Conservation (phyloP, 202 grass and related monocot species). For the Saccharum hybrid region DNA sequence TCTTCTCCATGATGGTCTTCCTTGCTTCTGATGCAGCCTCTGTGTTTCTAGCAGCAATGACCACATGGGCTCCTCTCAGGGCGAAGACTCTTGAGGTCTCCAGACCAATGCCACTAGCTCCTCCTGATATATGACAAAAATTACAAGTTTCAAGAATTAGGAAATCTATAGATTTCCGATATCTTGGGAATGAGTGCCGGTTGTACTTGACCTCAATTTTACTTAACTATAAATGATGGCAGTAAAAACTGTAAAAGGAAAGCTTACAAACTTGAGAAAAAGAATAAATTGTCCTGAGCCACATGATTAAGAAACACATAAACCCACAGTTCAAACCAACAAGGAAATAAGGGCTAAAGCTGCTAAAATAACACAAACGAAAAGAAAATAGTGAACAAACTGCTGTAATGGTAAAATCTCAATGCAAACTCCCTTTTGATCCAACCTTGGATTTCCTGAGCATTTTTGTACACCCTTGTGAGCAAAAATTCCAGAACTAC, state of each 20-base stretch:
- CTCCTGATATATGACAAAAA: conserved; percentile 52
- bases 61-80: conserved; percentile 78
- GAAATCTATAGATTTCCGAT: not conserved
- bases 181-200: not conserved
- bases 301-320: not conserved
- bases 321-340: conserved; percentile 8
- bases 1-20: conserved; percentile 56
- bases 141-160: conserved; percentile 15
- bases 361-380: not conserved
- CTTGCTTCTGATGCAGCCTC: conserved; percentile 78
- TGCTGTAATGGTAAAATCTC: not conserved
- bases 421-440: not conserved
- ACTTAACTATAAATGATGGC: not conserved
- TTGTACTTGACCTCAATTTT: not conserved
- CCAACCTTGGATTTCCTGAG: not conserved
- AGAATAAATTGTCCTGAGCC: not conserved
- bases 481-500: conserved; percentile 3
- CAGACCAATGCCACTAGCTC: conserved; percentile 87
- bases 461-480: not conserved
- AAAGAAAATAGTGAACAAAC: not conserved
- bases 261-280: conserved; percentile 1
- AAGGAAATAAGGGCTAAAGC: too few relatives aligned
- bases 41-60: conserved; percentile 94
- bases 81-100: conserved; percentile 90
- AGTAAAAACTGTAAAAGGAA: conserved; percentile 15